Base-by-base conservation (phyloP, 2,329 filamentous ascomycete species). In the Fusarium chuoi region DNA sequence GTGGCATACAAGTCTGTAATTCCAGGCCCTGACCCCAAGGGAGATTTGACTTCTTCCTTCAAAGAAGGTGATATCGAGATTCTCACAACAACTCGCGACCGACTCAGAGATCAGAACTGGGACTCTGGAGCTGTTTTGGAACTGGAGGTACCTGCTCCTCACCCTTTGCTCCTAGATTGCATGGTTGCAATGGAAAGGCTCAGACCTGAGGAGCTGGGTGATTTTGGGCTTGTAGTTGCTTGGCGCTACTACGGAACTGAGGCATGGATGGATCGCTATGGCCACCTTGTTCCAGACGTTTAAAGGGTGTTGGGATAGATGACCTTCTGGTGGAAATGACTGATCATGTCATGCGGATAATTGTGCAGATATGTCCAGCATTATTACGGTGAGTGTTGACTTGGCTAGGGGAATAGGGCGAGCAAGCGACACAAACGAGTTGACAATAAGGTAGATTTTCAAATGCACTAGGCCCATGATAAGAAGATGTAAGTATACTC, bases 221-320 rank as follows among this genome's bases (percentile, higher is more conserved):
- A 35, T 3, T 17, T 35, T 18, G 30, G 30, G 4, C 4, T 51
- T 3, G 7, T 51, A 7, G 48, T 51, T 35, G 48, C 22, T 24
- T 51, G 48, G 30, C 15, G 30, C 7, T 35, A 51, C 22, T 3
- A 24, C 12, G 30, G 48, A 14, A n/a, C 15, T 20, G 5, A 35
- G 3, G 22, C 28, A 4, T 51, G 30, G 48, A 51, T 51, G 30
- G 17, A 51, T 0, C 48, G 48, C 15, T 51, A 24, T 35, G 30
- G 48, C 14, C 22, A 51, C 22, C 22, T 51, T 4, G 4, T 51
- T 14, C 17, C n/a, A 13, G 11, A 35, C 10, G 10, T 18, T n/a
- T 12, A 8, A n/a, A 4, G 3, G 5, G 9, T 7, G 5, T n/a
- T 33, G 15, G 3, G 6, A 14, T 6, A 15, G 1, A 49, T 8